Evolutionary conservation across 352 stramenopile genomes (phyloP), one percentile per base, ranked within the genome.

Genomic region (Phytophthora macrochlamydospora): DNA sequence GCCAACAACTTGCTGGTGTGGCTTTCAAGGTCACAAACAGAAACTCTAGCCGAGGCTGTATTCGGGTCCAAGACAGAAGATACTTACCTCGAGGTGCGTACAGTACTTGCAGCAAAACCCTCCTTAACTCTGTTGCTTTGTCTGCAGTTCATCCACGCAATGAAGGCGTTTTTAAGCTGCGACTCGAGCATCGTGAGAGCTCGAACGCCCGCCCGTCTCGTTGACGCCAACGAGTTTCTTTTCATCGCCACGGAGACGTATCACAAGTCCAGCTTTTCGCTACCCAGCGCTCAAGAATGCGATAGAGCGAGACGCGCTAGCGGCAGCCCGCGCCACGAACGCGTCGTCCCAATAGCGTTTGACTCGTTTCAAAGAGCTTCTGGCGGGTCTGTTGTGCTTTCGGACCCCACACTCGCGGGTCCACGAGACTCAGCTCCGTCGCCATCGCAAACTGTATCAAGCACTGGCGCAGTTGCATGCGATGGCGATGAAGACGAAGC

Each of bases 21-120:
- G 82, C 61, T 93, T 14, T 87, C 77, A 5, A 85, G 78, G 45
- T 38, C 33, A 6, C 82, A 90, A 43, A 60, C 83, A 9, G 75
- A 89, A 46, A 62, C 50, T 2, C 57, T 87, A 2, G 77, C 75
- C 2, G 71, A 78, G 37, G 67, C 46, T 30, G 52, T 85, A 12
- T 92, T 90, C 44, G 74, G 79, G 1, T 66, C 79, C 31, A 90
- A 79, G 33, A 65, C 37, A 0, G 78, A 88, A 11, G 72, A 87
- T 43, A 55, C 62, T 5, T 89, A 75, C 33, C 53, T 87, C 1
- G 62, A 88, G 75, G 83, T 90, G 18, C 18, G 18, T 24, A 24
- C 18, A 24, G 18, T 24, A 24, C 18, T 24, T 24, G 18, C 18
- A 24, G 18, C 18, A 24, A 24, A 24, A 24, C 18, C 18, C 18